Base-by-base conservation (phyloP, 768 basidiomycete species). In the Mycena galericulata region DNA sequence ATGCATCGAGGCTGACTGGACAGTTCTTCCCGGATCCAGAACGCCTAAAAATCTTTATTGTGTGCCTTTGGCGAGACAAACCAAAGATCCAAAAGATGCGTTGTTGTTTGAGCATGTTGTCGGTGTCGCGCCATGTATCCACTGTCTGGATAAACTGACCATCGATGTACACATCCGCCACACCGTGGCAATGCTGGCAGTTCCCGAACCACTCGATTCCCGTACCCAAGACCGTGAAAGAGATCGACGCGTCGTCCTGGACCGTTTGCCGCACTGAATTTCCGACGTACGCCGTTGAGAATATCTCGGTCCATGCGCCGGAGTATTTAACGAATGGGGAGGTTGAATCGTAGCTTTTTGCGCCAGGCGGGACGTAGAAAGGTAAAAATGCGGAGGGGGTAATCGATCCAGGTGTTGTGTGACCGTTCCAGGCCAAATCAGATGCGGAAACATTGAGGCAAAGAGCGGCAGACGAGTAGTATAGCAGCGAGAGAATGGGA, bases 151-250 rank as follows among this genome's bases (percentile, higher is more conserved):
- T 74, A 27, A 80, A 79, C 46, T 77, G 76, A 22, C 89, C 89
- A 65, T 94, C 90, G 20, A 94, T 80, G 57, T 83, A 87, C 15
- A 94, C 84, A 26, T 83, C 70, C 5, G 89, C 83, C 11, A 84
- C 75, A 17, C 92, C 90, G 73, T 93, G 88, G 18, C 71, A 76
- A 43, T 75, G 80, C 70, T 86, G 88, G 43, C 80, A 82, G 72
- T 83, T 86, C 32, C 93, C 93, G 70, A 93, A 94, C 89, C 89
- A 92, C 78, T 94, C 93, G 70, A 94, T 84, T 1, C 91, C 91
- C 15, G 89, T 91, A 17, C 92, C 93, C n/a, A 81, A 80, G 77
- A 93, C 93, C 3, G 84, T 82, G 77, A 93, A 86, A 2, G 81
- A 80, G 50, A 87, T 79, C 4, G 85, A 78, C 14, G 92, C 88